phyloP scores from a whole-genome alignment of 257 asterid genomes.

The Nicotiana knightiana region DNA sequence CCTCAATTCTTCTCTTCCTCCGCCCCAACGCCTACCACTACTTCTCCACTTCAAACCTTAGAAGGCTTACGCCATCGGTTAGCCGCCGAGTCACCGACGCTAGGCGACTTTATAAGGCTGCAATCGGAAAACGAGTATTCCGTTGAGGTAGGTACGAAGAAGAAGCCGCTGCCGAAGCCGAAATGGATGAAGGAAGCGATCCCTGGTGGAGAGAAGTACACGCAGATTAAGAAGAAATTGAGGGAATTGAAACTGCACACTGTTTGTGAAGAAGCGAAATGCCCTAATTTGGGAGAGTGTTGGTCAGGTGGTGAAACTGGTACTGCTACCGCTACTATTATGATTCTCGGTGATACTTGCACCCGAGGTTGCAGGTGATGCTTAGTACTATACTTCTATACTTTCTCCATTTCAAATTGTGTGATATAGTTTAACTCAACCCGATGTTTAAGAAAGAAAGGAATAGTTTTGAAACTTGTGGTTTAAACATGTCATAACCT shows the following conservation, averaged over 20 bases:
- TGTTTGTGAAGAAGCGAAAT: slow-evolving; percentile 96
- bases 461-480: no score
- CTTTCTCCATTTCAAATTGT: no score
- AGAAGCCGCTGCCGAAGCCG: slow-evolving; percentile 95
- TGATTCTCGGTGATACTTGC: slow-evolving; percentile 97
- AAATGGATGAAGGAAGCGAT: slow-evolving; percentile 96
- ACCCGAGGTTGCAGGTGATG: slow-evolving; percentile 92
- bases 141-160: slow-evolving; percentile 93
- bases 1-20: slow-evolving; percentile 39
- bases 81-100: slow-evolving; percentile 57
- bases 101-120: slow-evolving; percentile 51
- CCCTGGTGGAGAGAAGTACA: slow-evolving; percentile 97
- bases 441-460: background rate
- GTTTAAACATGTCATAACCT: no score
- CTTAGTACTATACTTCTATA: background rate
- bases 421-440: no score
- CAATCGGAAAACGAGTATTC: slow-evolving; percentile 68
- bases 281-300: slow-evolving; percentile 98
- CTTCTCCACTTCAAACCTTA: slow-evolving; percentile 44
- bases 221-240: slow-evolving; percentile 73
- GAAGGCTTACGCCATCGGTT: slow-evolving; percentile 77
- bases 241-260: slow-evolving; percentile 92
- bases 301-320: slow-evolving; percentile 99
- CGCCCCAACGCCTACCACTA: slow-evolving; percentile 36
- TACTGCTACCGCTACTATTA: slow-evolving; percentile 95